Conservation (phyloP, 2,329 filamentous ascomycete genomes). For the Apiospora aurea region DNA sequence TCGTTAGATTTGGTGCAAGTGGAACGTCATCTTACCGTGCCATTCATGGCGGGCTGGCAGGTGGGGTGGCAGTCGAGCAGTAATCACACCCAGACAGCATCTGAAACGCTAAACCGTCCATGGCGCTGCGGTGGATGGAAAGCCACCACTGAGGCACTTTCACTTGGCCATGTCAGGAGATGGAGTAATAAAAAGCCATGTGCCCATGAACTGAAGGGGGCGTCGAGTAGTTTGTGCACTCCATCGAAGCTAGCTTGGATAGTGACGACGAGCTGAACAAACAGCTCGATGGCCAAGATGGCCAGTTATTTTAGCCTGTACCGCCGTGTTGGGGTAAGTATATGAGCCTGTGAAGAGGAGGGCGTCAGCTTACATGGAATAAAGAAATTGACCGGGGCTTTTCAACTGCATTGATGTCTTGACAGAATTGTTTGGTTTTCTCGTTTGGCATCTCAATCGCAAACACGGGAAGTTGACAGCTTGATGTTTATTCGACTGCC, state of each 20-base stretch:
- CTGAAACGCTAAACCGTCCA: conserved; percentile 3
- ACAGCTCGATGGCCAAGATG: neutral
- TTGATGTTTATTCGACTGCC: neutral
- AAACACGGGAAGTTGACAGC: conserved; percentile 7
- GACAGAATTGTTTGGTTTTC: neutral
- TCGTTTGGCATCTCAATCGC: neutral
- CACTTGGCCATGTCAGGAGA: neutral
- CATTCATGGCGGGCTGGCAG: neutral
- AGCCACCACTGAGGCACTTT: neutral
- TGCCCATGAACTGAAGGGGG: neutral
- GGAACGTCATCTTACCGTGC: conserved; percentile 18
- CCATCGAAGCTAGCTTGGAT: neutral
- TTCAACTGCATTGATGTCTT: neutral
- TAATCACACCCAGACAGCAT: conserved; percentile 1
- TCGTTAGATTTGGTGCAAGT: neutral
- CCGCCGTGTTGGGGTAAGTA: neutral
- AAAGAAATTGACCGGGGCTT: neutral
- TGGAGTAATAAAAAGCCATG: neutral
- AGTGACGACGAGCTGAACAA: neutral
- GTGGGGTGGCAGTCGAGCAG: neutral
- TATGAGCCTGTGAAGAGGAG: neutral
- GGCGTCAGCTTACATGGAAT: neutral
- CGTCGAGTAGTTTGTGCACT: neutral
- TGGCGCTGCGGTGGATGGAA: neutral
- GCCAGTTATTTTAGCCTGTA: neutral